These are phyloP conservation scores for Parathielavia hyrcaniae DNA, from an alignment of 495 filamentous ascomycete genomes.

Conservation along the genomic window DNA sequence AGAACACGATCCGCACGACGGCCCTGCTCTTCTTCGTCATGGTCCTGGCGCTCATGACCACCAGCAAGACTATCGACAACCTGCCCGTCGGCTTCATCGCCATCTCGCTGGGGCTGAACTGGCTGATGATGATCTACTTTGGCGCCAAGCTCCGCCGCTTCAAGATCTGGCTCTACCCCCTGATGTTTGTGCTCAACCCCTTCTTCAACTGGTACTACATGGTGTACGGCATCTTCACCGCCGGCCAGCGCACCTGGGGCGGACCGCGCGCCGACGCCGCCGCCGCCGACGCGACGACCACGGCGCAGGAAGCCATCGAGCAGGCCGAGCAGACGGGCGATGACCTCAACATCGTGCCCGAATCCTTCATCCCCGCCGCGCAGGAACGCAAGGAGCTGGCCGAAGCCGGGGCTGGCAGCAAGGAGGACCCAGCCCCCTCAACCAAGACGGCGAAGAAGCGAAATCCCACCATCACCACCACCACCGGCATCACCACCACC, in stretches of 20 bases:
- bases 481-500: constrained; percentile 10
- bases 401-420: constrained; percentile 18
- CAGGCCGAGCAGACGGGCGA: constrained; percentile 73
- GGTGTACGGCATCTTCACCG: constrained; percentile 82
- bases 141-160: constrained; percentile 76
- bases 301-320: constrained; percentile 77
- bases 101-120: constrained; percentile 92
- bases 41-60: constrained; percentile 80
- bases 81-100: constrained; percentile 92
- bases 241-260: constrained; percentile 93
- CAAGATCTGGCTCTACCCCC: constrained; percentile 88
- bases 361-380: constrained; percentile 72
- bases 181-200: constrained; percentile 94
- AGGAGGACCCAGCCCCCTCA: constrained; percentile 22
- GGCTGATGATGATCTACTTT: constrained; percentile 95
- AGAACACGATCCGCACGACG: constrained; percentile 95
- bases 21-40: constrained; percentile 94
- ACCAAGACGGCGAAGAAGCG: background rate
- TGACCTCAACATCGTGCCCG: constrained; percentile 85
- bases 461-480: constrained; percentile 23
- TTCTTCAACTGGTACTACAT: constrained; percentile 99
- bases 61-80: constrained; percentile 66
- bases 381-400: constrained; percentile 38
- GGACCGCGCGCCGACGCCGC: constrained; percentile 91
- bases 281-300: constrained; percentile 68